phyloP scores from a whole-genome alignment of 2,329 filamentous ascomycete genomes.

The Alternaria hordeiaustralica region DNA sequence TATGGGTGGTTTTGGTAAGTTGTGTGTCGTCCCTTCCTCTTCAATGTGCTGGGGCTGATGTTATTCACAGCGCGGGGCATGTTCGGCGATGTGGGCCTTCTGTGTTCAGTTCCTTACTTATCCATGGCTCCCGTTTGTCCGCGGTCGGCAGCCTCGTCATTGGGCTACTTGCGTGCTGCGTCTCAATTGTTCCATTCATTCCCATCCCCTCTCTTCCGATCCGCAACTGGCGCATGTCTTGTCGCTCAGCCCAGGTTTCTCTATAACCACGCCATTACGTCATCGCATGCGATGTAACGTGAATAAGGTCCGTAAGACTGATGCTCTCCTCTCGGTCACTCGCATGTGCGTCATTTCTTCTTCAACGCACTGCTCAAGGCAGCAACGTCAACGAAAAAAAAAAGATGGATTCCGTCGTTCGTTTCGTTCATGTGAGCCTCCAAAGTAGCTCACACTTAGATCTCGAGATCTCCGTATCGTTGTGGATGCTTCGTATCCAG shows the following conservation, averaged over 20 bases:
- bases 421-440: neutral
- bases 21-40: neutral
- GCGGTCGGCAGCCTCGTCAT: too few relatives aligned
- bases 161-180: too few relatives aligned
- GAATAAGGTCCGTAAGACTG: too few relatives aligned
- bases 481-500: neutral
- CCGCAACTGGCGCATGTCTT: too few relatives aligned
- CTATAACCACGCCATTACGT: too few relatives aligned
- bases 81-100: neutral
- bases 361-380: neutral
- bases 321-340: too few relatives aligned
- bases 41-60: neutral
- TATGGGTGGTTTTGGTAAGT: neutral
- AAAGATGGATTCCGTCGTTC: neutral
- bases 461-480: neutral
- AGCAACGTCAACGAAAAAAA: neutral
- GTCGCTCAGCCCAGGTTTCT: too few relatives aligned
- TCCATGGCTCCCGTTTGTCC: neutral
- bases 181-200: too few relatives aligned
- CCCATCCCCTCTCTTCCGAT: too few relatives aligned
- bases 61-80: neutral
- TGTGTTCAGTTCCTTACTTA: neutral
- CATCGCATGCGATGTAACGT: too few relatives aligned
- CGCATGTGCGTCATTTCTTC: neutral
- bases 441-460: neutral